Percentiles rank a stretch among this genome's conserved stretches.
phyloP scores from a whole-genome alignment of 495 filamentous ascomycete genomes.

The Copromyces sp. region DNA sequence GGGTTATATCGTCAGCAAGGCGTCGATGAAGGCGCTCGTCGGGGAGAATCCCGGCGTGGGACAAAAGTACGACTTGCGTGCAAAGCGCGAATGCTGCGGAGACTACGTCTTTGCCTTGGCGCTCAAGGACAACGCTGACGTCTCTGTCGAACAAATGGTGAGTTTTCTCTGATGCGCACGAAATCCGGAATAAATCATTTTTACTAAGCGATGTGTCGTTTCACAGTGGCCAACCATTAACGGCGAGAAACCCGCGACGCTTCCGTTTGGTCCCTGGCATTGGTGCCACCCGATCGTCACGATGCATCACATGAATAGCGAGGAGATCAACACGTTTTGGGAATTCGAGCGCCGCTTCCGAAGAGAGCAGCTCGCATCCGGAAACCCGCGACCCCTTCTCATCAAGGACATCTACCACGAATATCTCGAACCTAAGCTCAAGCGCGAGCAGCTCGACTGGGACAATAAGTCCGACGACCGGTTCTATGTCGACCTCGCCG shows the following conservation, averaged over 20 bases:
- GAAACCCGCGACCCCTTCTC: slow-evolving; percentile 16
- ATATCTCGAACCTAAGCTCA: slow-evolving; percentile 29
- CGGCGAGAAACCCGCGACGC: slow-evolving; percentile 40
- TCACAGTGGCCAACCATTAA: slow-evolving; percentile 47
- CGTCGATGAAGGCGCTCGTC: slow-evolving; percentile 38
- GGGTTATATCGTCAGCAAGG: slow-evolving; percentile 54
- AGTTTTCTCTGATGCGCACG: slow-evolving; percentile 29
- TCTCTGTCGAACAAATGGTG: slow-evolving; percentile 27
- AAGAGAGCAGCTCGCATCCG: slow-evolving; percentile 5
- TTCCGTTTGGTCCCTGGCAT: slow-evolving; percentile 40
- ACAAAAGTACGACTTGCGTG: slow-evolving; percentile 42
- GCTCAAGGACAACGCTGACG: slow-evolving; percentile 36
- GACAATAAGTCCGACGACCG: slow-evolving; percentile 38
- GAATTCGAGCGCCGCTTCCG: slow-evolving; percentile 35
- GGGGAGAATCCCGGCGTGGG: slow-evolving; percentile 32
- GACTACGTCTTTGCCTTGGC: slow-evolving; percentile 54
- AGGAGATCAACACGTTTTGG: slow-evolving; percentile 45
- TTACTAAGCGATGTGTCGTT: slow-evolving; percentile 3
- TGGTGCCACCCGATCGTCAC: slow-evolving; percentile 53
- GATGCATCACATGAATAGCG: slow-evolving; percentile 49
- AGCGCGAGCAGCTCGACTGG: slow-evolving; percentile 32
- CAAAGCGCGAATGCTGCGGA: slow-evolving; percentile 53
- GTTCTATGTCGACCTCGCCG: slow-evolving; percentile 23
- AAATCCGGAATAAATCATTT: slow-evolving; percentile 28
- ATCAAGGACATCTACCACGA: slow-evolving; percentile 38